A percentile compares a stretch with the other conserved stretches of the same genome.
Evolutionary conservation across 331 rosid species (phyloP).

Genomic region (Prunus yedoensis): DNA sequence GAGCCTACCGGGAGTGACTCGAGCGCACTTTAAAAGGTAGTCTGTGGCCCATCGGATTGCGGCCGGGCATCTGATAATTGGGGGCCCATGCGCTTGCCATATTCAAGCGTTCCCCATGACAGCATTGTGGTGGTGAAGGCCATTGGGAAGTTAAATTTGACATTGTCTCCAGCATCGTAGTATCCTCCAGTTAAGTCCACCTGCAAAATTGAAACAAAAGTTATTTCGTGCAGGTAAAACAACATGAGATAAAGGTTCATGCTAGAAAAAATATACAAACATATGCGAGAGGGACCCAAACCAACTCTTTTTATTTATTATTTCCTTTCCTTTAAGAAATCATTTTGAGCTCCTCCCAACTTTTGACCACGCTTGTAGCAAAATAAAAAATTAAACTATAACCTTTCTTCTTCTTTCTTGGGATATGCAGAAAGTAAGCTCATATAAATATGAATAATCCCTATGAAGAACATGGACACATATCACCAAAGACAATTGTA

Average conservation of each 20-base stretch:
- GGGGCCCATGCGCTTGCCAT: slow-evolving; percentile 70
- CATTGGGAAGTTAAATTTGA: slow-evolving; percentile 92
- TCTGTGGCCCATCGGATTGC: slow-evolving; percentile 84
- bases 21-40: slow-evolving; percentile 77
- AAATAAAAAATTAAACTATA: too few species aligned
- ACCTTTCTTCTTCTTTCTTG: too few species aligned
- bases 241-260: not conserved
- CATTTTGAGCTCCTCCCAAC: not conserved
- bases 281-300: not conserved
- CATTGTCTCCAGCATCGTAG: slow-evolving; percentile 93
- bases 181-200: slow-evolving; percentile 92
- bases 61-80: slow-evolving; percentile 46
- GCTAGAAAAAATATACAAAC: not conserved
- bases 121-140: slow-evolving; percentile 86
- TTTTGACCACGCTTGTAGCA: not conserved
- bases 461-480: too few species aligned
- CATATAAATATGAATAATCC: too few species aligned
- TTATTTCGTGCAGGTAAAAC: not conserved
- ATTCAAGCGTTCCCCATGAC: slow-evolving; percentile 75
- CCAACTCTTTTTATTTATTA: not conserved
- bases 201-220: slow-evolving; percentile 22
- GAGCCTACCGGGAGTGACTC: slow-evolving; percentile 60
- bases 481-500: too few species aligned
- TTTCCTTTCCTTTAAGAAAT: not conserved
- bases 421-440: too few species aligned